phyloP scores from a whole-genome alignment of 305 asterid species.

The Fraxinus sp. region DNA sequence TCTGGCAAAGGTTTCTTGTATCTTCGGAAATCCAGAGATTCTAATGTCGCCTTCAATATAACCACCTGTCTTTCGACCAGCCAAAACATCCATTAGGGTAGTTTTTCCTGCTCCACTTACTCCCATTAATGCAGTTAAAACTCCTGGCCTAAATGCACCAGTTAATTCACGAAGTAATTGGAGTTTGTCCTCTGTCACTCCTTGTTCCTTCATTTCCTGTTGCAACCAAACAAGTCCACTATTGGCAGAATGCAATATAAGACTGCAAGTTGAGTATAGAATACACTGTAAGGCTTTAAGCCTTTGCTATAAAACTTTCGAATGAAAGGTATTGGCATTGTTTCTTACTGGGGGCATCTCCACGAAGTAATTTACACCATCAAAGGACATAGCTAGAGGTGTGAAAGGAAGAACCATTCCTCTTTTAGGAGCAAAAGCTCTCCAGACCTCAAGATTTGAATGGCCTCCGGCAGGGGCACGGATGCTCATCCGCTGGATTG shows the following conservation, averaged over 20 bases:
- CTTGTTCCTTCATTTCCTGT: conserved; percentile 90
- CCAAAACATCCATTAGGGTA: conserved; percentile 87
- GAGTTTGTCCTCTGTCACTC: conserved; percentile 69
- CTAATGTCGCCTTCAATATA: conserved; percentile 78
- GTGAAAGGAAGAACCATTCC: conserved; percentile 95
- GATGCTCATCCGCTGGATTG: conserved; percentile 55
- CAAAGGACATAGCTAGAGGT: conserved; percentile 89
- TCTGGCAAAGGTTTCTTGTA: conserved; percentile 87
- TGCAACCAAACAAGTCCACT: background rate
- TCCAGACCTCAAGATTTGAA: conserved; percentile 38
- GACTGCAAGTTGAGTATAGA: background rate
- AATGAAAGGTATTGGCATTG: background rate
- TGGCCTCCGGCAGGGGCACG: conserved; percentile 30
- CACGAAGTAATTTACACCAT: conserved; percentile 72
- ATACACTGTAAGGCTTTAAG: background rate
- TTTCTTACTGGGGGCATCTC: conserved; percentile 91
- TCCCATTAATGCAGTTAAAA: conserved; percentile 90
- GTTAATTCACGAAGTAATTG: conserved; percentile 76
- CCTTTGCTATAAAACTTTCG: background rate
- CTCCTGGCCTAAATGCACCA: conserved; percentile 88
- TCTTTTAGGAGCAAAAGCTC: conserved; percentile 58
- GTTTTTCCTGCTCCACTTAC: conserved; percentile 96
- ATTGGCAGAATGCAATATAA: background rate
- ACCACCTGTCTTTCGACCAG: conserved; percentile 87
- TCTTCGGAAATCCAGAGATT: conserved; percentile 83